Evolutionary conservation across 768 basidiomycete species (phyloP).

Genomic region (Rhodotorula taiwanensis): DNA sequence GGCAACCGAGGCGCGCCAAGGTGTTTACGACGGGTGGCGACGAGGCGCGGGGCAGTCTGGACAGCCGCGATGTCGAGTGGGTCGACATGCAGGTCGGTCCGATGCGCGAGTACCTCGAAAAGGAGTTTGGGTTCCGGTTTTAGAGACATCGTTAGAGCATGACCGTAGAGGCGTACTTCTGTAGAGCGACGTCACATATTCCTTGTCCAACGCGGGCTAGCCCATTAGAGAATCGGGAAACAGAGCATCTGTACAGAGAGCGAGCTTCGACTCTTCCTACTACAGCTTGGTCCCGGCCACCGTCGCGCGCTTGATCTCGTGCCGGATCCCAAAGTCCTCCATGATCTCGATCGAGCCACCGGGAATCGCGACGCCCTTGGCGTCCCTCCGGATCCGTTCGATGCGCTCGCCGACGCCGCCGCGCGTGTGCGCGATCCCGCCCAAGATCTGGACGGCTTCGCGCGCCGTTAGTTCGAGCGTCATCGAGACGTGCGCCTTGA

Average conservation of each 20-base stretch:
- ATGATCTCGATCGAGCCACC: background rate
- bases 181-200: too few species aligned
- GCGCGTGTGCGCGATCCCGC: conserved; percentile 37
- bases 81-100: conserved; percentile 28
- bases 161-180: too few species aligned
- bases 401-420: conserved; percentile 37
- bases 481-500: conserved; percentile 35
- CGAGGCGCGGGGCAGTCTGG: conserved; percentile 23
- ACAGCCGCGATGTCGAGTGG: conserved; percentile 31
- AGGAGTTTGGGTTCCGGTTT: conserved; percentile 29
- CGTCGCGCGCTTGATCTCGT: too few species aligned
- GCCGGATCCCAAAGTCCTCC: too few species aligned
- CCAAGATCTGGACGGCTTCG: conserved; percentile 39
- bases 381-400: conserved; percentile 35
- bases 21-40: conserved; percentile 30
- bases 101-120: conserved; percentile 16
- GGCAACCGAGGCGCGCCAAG: conserved; percentile 5
- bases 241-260: too few species aligned
- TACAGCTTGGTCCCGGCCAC: too few species aligned
- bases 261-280: too few species aligned
- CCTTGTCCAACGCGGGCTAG: too few species aligned
- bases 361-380: conserved; percentile 35
- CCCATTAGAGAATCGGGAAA: too few species aligned
- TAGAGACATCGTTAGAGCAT: too few species aligned
- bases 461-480: conserved; percentile 32